These are phyloP conservation scores for Malus domestica DNA, from an alignment of 306 rosid species.

Conservation along the genomic window ASM211411v1 NC_041803.1:7559501-7560000, in stretches of 20 bases:
- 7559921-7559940: conserved; percentile 94
- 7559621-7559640: conserved; percentile 69
- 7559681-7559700: conserved; percentile 11
- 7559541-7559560: conserved; percentile 79
- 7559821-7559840: conserved; percentile 46
- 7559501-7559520: conserved; percentile 95
- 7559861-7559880: conserved; percentile 87
- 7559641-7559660: conserved; percentile 78
- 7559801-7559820: background rate
- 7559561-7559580: conserved; percentile 90
- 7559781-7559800: background rate
- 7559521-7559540: conserved; percentile 76
- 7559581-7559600: conserved; percentile 78
- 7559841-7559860: conserved; percentile 84
- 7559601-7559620: conserved; percentile 99
- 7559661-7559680: conserved; percentile 89
- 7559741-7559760: background rate
- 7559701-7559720: background rate
- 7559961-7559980: conserved; percentile 71
- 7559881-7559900: conserved; percentile 83
- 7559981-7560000: conserved; percentile 30
- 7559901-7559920: conserved; percentile 97
- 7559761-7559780: background rate
- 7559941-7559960: conserved; percentile 94
- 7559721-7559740: too few relatives aligned